A percentile compares a stretch with the other conserved stretches of the same genome.
Conservation (phyloP, 306 rosid species). For the Carpinus fangiana region DNA sequence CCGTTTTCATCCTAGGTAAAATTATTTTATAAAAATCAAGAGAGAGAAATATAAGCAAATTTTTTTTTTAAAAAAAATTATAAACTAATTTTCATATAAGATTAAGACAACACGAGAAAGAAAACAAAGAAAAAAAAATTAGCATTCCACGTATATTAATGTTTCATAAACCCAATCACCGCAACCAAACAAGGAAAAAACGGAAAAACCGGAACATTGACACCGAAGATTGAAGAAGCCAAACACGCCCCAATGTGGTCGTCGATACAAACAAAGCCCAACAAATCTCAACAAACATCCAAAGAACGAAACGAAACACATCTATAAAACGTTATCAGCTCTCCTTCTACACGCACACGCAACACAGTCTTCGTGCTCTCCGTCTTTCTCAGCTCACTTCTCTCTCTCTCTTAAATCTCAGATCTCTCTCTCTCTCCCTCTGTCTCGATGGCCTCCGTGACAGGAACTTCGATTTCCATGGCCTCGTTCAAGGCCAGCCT, state of each 20-base stretch:
- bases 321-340: constrained; percentile 17
- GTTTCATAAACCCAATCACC: background rate
- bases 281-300: constrained; percentile 29
- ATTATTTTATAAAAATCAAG: too few species aligned
- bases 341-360: background rate
- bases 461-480: constrained; percentile 43
- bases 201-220: background rate
- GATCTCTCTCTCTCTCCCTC: constrained; percentile 28
- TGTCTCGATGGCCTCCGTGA: constrained; percentile 45
- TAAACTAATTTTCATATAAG: too few species aligned
- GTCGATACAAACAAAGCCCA: constrained; percentile 51
- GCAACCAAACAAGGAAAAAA: constrained; percentile 12
- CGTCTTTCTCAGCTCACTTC: constrained; percentile 35
- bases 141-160: too few species aligned
- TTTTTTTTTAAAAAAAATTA: too few species aligned
- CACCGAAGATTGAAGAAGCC: background rate
- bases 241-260: constrained; percentile 3
- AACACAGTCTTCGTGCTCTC: constrained; percentile 46
- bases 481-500: constrained; percentile 37
- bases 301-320: constrained; percentile 18
- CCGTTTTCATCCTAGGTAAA: too few species aligned
- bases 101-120: too few species aligned
- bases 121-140: too few species aligned
- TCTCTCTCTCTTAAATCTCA: constrained; percentile 14
- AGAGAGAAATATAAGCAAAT: too few species aligned